Base-by-base conservation (phyloP, 2,329 filamentous ascomycete species). In the Monilinia polystroma region DNA sequence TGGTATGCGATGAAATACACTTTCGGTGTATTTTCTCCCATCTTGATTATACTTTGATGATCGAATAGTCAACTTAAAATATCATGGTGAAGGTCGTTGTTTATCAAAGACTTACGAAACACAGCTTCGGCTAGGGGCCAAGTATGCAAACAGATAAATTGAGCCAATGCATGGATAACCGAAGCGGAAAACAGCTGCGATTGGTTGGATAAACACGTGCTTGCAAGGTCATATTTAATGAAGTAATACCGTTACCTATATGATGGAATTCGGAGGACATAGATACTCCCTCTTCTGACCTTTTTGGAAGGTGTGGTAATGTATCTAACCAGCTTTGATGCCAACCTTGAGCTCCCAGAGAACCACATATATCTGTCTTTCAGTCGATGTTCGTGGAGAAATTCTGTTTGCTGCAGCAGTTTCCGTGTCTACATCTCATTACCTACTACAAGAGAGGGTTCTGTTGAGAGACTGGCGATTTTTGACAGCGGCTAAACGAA, bases 131-230 rank as follows among this genome's bases (percentile, higher is more conserved):
- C 12, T 32, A 32, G 35, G 14, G 10, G 16, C 32, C 16, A 29
- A 29, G 23, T 16, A 11, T 35, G 32, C 6, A 35, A 35, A 35
- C 32, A 35, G 32, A 5, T 18, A n/a, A 1, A 45, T 32, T 5
- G 10, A 29, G 35, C 16, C 29, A 55, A 55, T 23, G 7, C 60
- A 45, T 14, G 60, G 18, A 16, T 63, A 54, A 45, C 49, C 10
- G 23, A 41, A 54, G 35, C 7, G 16, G 38, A 11, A 23, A 23
- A 53, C 6, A 26, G 38, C 35, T 63, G 60, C 60, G 38, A 63
- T 54, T 63, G 60, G 60, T 23, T 55, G 60, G 60, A 29, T 63
- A 55, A 63, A 43, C 3, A 23, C 26, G 43, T 23, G 12, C n/a
- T 47, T 43, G 41, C 41, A 35, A 35, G 32, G 32, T 35, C 32